Base-by-base conservation (phyloP, 148 eudicot species). In the Simmondsia chinensis region DNA sequence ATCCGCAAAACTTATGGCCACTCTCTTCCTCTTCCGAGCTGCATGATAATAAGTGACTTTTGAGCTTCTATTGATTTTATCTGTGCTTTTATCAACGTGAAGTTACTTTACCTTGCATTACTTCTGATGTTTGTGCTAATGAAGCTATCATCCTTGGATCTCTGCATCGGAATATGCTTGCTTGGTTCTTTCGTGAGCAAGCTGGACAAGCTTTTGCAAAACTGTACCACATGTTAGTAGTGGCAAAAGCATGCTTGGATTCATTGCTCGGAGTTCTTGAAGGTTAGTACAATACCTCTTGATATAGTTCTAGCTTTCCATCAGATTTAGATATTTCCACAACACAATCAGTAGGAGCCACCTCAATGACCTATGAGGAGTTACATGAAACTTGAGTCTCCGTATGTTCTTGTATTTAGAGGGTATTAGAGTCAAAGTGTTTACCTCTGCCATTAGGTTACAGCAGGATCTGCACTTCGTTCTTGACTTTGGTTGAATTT, bases 301-400 rank as follows among this genome's bases (percentile, higher is more conserved):
- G 56, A 48, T 69, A 74, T 30, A 46, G 19, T 39, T 20, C 58
- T 33, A 63, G 39, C 28, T 70, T 69, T 20, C 80, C 75, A 2
- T 33, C 23, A 18, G 69, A 69, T 41, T 65, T 70, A 29, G 80
- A 74, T 58, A 74, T 54, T 61, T 74, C 60, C 35, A 74, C 52
- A 6, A 70, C 75, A 50, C 80, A 70, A 65, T 70, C 69, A 33
- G 61, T 65, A 14, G 80, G 80, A 47, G 80, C 65, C 43, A 74
- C 80, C 64, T 65, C 60, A 24, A 63, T 65, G 20, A 68, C 73
- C 73, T 68, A 16, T 40, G 29, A 9, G 15, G 29, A 26, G n/a
- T 17, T 33, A 20, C 43, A 30, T 59, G 17, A 51, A 30, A 22
- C 41, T 19, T 34, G 18, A 41, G 29, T 27, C 10, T 58, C 46